Conservation (phyloP, 768 basidiomycete genomes). For the Lactifluus volemus region DNA sequence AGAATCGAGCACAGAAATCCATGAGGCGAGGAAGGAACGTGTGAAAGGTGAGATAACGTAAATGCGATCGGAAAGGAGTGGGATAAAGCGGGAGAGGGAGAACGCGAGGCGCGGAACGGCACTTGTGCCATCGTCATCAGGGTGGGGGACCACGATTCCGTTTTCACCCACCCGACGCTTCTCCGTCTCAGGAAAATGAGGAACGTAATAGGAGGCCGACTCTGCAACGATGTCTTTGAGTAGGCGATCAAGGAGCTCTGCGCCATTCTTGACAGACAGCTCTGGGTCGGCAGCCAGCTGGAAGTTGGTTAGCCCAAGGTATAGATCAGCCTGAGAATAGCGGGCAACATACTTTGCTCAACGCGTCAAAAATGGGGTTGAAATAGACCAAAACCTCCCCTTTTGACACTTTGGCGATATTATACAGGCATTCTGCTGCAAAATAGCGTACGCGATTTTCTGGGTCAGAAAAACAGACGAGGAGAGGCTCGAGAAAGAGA, state of each 20-base stretch:
- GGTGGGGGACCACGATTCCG: constrained; percentile 56
- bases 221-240: constrained; percentile 98
- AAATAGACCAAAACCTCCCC: constrained; percentile 96
- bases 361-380: constrained; percentile 95
- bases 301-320: neutral
- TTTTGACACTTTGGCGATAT: constrained; percentile 95
- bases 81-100: constrained; percentile 91
- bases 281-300: constrained; percentile 96
- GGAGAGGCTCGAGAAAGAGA: constrained; percentile 80
- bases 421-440: constrained; percentile 96
- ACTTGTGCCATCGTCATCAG: constrained; percentile 40
- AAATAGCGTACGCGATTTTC: constrained; percentile 96
- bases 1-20: constrained; percentile 93
- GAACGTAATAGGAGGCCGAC: constrained; percentile 90
- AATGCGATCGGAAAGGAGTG: constrained; percentile 85
- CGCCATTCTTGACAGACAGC: constrained; percentile 94
- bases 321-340: neutral
- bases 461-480: constrained; percentile 86
- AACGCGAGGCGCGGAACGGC: constrained; percentile 60
- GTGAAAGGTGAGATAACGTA: constrained; percentile 95
- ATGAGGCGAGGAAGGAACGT: constrained; percentile 90
- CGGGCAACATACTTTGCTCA: constrained; percentile 73
- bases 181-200: constrained; percentile 76
- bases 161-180: constrained; percentile 45
- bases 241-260: constrained; percentile 92